Evolutionary conservation across 352 stramenopile genomes (phyloP).

Genomic region (Phytophthora pseudosyringae): DNA sequence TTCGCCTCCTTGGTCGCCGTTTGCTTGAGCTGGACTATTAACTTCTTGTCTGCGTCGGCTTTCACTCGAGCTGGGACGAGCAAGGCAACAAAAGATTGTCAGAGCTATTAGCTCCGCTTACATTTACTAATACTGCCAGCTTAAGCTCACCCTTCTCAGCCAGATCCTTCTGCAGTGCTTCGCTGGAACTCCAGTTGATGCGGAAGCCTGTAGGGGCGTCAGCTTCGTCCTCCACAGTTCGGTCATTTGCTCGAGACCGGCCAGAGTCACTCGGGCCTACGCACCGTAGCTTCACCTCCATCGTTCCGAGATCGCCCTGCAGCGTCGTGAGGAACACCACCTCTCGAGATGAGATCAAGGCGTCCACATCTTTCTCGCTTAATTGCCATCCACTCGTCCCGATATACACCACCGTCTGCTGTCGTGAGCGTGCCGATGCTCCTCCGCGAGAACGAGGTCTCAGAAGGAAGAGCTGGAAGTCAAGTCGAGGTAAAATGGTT

Average conservation of each 20-base stretch:
- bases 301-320: constrained; percentile 29
- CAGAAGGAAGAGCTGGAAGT: constrained; percentile 51
- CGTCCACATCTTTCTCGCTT: constrained; percentile 46
- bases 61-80: constrained; percentile 33
- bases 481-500: constrained; percentile 24
- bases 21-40: constrained; percentile 47
- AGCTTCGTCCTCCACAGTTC: background rate
- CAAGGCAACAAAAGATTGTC: background rate
- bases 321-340: constrained; percentile 55
- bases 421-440: constrained; percentile 20
- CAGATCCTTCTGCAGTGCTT: constrained; percentile 55
- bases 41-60: constrained; percentile 42
- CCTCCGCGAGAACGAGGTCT: constrained; percentile 12
- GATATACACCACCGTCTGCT: constrained; percentile 40
- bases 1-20: constrained; percentile 22
- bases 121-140: background rate
- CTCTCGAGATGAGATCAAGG: constrained; percentile 44
- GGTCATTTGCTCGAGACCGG: background rate
- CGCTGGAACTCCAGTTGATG: constrained; percentile 64
- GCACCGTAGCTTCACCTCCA: constrained; percentile 50
- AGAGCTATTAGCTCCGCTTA: background rate
- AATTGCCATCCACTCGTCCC: constrained; percentile 38
- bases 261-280: constrained; percentile 4
- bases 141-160: constrained; percentile 43
- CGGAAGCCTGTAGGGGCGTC: constrained; percentile 39